phyloP scores from a whole-genome alignment of 305 asterid genomes.

The Euphrasia arctica region DNA sequence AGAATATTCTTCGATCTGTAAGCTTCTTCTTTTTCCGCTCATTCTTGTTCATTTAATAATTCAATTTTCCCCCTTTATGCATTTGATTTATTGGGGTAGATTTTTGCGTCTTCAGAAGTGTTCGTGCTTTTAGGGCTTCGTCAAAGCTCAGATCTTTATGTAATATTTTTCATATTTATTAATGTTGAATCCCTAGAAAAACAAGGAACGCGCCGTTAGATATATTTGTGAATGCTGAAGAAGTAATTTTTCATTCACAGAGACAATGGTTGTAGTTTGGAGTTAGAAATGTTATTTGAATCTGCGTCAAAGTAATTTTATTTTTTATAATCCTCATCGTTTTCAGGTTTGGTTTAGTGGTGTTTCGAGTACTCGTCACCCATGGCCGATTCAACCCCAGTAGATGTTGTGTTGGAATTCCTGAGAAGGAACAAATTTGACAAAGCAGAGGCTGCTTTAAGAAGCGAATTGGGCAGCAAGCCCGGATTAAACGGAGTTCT shows the following conservation, averaged over 20 bases:
- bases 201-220: conserved; percentile 9
- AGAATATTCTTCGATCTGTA: conserved; percentile 52
- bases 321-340: conserved; percentile 1
- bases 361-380: conserved; percentile 32
- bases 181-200: conserved; percentile 27
- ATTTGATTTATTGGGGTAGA: conserved; percentile 25
- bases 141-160: conserved; percentile 45
- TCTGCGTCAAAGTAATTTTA: conserved; percentile 18
- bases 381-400: conserved; percentile 77
- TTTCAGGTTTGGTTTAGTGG: conserved; percentile 49
- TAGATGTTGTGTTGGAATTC: conserved; percentile 77
- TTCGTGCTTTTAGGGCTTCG: conserved; percentile 51
- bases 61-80: conserved; percentile 9
- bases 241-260: not conserved
- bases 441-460: conserved; percentile 86
- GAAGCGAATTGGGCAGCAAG: conserved; percentile 64
- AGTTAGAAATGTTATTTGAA: conserved; percentile 21
- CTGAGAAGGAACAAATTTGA: conserved; percentile 69
- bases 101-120: conserved; percentile 30
- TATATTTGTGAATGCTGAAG: conserved; percentile 18
- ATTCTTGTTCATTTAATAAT: conserved; percentile 16
- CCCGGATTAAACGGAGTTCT: conserved; percentile 62
- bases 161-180: conserved; percentile 11
- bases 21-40: conserved; percentile 33
- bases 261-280: not conserved